Evolutionary conservation across 805 yeast genomes (phyloP).

Genomic region (Starmerella floris): DNA sequence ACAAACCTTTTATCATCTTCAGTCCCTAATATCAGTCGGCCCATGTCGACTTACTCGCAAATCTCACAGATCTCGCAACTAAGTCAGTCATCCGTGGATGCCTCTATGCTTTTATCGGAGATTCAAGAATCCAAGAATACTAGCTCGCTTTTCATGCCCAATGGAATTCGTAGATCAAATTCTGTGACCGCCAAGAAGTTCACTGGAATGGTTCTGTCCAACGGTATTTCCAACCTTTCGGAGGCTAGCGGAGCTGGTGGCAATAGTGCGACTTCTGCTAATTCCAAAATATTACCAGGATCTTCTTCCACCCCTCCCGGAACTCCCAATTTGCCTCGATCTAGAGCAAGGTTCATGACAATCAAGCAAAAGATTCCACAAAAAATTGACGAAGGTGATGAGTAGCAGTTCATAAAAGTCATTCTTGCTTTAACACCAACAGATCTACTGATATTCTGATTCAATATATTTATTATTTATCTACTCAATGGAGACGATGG

Average conservation of each 20-base stretch:
- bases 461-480: not conserved
- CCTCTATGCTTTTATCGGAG: conserved; percentile 9
- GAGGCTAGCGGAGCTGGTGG: not conserved
- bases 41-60: conserved; percentile 19
- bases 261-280: not conserved
- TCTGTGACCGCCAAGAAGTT: conserved; percentile 1
- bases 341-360: conserved; percentile 8
- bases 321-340: conserved; percentile 6
- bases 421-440: no score
- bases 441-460: not conserved
- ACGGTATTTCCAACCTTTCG: not conserved
- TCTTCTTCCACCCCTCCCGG: conserved; percentile 10
- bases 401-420: no score
- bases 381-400: conserved; percentile 16
- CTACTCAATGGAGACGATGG: conserved; percentile 44
- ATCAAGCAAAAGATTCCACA: conserved; percentile 12
- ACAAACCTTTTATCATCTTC: no score
- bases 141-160: not conserved
- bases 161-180: conserved; percentile 1
- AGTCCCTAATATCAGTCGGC: conserved; percentile 12
- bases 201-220: conserved; percentile 3
- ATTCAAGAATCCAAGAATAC: conserved; percentile 3
- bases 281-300: not conserved
- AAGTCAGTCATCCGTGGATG: conserved; percentile 19
- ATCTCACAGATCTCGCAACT: conserved; percentile 19